Percentiles rank a stretch among this genome's conserved stretches.
Conservation (phyloP, 1,284 basidiomycete species). For the Cryptococcus hybrid region DNA sequence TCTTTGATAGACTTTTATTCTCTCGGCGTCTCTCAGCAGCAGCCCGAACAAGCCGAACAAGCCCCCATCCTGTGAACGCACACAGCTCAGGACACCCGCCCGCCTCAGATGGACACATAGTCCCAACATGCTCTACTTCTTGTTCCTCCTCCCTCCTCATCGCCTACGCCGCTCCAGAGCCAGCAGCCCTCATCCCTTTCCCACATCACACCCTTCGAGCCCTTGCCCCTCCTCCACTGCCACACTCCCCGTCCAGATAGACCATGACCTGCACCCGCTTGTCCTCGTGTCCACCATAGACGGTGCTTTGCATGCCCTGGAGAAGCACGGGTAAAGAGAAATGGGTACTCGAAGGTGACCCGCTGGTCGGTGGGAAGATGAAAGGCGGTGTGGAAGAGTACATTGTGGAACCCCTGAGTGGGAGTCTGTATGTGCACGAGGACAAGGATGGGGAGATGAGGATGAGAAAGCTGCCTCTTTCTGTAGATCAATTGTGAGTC, state of each 20-base stretch:
- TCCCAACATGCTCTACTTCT: neutral
- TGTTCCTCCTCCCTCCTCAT: slow-evolving; percentile 10
- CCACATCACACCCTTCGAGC: slow-evolving; percentile 6
- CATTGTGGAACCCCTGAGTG: slow-evolving; percentile 49
- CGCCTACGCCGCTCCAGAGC: slow-evolving; percentile 12
- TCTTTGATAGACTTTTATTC: no score
- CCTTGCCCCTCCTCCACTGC: slow-evolving; percentile 4
- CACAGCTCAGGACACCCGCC: no score
- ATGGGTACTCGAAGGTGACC: slow-evolving; percentile 46
- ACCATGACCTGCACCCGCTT: slow-evolving; percentile 47
- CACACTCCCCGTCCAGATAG: slow-evolving; percentile 23
- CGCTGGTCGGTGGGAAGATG: slow-evolving; percentile 40
- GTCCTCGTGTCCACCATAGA: slow-evolving; percentile 49
- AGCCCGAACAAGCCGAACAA: no score
- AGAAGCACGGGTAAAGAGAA: slow-evolving; percentile 37
- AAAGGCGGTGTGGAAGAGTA: slow-evolving; percentile 38
- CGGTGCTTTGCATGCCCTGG: slow-evolving; percentile 48
- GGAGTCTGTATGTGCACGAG: slow-evolving; percentile 46
- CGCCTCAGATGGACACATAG: no score
- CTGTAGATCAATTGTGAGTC: slow-evolving; percentile 49
- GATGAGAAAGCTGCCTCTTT: slow-evolving; percentile 45
- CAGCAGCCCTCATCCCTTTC: slow-evolving; percentile 12
- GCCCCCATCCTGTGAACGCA: no score
- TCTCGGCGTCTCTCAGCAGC: no score
- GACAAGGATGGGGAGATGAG: slow-evolving; percentile 33